Evolutionary conservation across 2,329 filamentous ascomycete genomes (phyloP).

Genomic region (Pseudovirgaria hyperparasitica): DNA sequence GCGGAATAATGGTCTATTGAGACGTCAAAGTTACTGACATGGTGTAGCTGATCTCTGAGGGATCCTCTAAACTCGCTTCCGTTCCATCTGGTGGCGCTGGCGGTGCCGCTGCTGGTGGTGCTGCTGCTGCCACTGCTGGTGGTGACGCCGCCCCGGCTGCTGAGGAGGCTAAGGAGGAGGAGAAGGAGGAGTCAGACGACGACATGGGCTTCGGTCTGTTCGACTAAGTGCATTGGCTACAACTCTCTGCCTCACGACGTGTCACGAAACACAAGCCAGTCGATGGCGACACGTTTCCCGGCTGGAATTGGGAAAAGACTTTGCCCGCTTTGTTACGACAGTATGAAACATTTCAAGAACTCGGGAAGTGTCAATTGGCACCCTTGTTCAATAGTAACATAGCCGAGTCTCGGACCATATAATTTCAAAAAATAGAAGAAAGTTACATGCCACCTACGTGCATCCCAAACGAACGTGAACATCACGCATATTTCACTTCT

Average conservation of each 20-base stretch:
- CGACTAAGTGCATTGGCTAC: slow-evolving; percentile 39
- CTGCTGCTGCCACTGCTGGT: slow-evolving; percentile 53
- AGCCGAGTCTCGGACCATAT: too few species aligned
- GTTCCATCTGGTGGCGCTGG: slow-evolving; percentile 83
- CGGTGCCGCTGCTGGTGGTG: slow-evolving; percentile 47
- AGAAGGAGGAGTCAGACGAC: slow-evolving; percentile 65
- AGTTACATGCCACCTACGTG: too few species aligned
- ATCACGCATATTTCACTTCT: too few species aligned
- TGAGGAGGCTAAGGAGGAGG: slow-evolving; percentile 54
- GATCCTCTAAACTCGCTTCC: slow-evolving; percentile 88
- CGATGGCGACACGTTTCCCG: slow-evolving; percentile 2
- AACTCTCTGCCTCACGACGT: too few species aligned
- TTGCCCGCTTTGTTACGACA: too few species aligned
- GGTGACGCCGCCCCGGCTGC: slow-evolving; percentile 37
- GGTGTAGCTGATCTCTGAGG: slow-evolving; percentile 74
- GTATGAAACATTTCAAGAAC: too few species aligned
- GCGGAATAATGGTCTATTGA: slow-evolving; percentile 29
- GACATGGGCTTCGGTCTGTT: slow-evolving; percentile 67
- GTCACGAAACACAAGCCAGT: too few species aligned
- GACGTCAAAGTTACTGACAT: slow-evolving; percentile 16
- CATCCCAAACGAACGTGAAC: too few species aligned
- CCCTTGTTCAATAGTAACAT: too few species aligned
- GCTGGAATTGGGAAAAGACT: slow-evolving; percentile 3
- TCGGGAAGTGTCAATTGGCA: too few species aligned
- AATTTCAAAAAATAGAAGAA: too few species aligned